Percentiles rank a stretch among this genome's conserved stretches.
Evolutionary conservation across 2,329 filamentous ascomycete genomes (phyloP).

Genomic region (Thielaviopsis musarum): DNA sequence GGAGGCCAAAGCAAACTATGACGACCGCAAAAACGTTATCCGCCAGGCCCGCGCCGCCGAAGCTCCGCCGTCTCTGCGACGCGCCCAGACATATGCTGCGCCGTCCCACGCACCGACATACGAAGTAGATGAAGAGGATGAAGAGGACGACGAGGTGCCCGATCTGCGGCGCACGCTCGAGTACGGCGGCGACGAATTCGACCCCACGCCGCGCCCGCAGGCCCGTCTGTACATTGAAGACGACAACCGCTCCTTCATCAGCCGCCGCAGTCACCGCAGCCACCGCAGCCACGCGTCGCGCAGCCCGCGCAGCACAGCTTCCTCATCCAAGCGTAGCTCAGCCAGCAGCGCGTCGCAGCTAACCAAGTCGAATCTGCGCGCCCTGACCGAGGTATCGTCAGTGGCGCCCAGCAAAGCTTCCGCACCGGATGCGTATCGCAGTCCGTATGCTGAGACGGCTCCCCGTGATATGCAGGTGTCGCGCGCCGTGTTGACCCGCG

Average conservation of each 20-base stretch:
- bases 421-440: constrained; percentile 18
- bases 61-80: constrained; percentile 16
- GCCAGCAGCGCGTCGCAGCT: constrained; percentile 22
- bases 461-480: constrained; percentile 14
- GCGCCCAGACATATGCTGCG: constrained; percentile 15
- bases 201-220: constrained; percentile 8
- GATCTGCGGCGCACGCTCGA: constrained; percentile 13
- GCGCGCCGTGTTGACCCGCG: constrained; percentile 20
- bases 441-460: constrained; percentile 27
- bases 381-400: constrained; percentile 35
- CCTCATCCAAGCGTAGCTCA: constrained; percentile 13
- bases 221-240: constrained; percentile 18
- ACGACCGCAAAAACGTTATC: constrained; percentile 71
- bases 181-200: constrained; percentile 19
- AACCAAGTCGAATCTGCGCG: constrained; percentile 35
- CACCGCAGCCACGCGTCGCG: constrained; percentile 23
- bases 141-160: constrained; percentile 12
- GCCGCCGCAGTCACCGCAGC: constrained; percentile 19
- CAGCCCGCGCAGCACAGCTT: constrained; percentile 18
- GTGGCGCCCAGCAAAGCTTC: constrained; percentile 24
- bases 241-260: constrained; percentile 22
- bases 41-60: constrained; percentile 44
- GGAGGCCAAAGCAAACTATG: constrained; percentile 76
- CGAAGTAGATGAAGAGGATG: constrained; percentile 10
- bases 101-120: constrained; percentile 12